These are phyloP conservation scores for Gillenia trifoliata DNA, from an alignment of 306 rosid genomes.

Conservation along the genomic window DNA sequence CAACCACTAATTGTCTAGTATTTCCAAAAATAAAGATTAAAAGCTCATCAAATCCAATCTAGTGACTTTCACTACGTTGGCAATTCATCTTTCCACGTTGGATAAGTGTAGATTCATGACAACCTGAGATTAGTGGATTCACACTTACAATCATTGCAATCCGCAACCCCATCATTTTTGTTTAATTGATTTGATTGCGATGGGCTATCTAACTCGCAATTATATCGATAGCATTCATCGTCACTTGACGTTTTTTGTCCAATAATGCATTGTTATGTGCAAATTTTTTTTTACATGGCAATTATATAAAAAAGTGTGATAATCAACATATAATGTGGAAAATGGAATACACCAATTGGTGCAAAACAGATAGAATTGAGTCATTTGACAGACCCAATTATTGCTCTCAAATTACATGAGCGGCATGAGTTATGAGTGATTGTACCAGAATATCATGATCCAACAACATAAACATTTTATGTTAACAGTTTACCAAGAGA, in stretches of 20 bases:
- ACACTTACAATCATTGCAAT: neutral
- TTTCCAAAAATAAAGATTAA: neutral
- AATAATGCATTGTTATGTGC: too few relatives aligned
- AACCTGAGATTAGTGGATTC: neutral
- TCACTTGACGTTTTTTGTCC: too few relatives aligned
- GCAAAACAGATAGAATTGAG: neutral
- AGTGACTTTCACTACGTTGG: neutral
- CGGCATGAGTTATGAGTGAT: too few relatives aligned
- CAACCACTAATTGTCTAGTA: neutral
- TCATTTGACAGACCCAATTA: neutral
- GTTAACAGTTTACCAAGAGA: neutral
- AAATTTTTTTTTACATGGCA: too few relatives aligned
- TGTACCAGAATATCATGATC: too few relatives aligned
- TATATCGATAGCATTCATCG: too few relatives aligned
- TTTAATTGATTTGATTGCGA: neutral
- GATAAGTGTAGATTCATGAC: neutral
- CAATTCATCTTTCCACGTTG: neutral
- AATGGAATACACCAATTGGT: neutral
- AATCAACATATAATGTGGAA: neutral
- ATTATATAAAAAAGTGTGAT: neutral
- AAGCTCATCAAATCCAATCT: neutral
- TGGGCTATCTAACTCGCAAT: neutral
- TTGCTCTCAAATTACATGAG: neutral
- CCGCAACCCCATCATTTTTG: neutral
- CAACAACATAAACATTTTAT: too few relatives aligned